Conservation (phyloP, 176 grass and related monocot species). For the Hordeum marinum region DNA sequence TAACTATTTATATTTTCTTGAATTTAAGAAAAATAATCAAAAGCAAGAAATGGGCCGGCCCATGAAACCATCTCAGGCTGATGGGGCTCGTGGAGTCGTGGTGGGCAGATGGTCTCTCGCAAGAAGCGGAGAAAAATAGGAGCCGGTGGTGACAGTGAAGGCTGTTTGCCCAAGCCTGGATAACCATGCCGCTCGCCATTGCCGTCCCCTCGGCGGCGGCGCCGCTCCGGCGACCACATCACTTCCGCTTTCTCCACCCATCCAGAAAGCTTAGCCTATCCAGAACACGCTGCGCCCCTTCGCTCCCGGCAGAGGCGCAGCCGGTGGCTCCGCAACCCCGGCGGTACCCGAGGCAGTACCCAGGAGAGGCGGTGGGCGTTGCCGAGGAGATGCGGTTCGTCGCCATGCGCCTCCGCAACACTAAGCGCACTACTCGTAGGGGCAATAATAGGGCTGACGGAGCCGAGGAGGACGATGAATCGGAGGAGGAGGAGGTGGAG, state of each 20-base stretch:
- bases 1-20: too few species aligned
- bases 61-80: too few species aligned
- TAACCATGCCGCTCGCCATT: conserved; percentile 41
- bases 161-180: conserved; percentile 1
- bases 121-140: too few species aligned
- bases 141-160: neutral
- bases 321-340: conserved; percentile 12
- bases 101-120: too few species aligned
- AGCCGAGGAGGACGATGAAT: neutral
- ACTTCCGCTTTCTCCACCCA: neutral
- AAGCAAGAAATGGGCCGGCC: too few species aligned
- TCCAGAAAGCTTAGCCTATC: conserved; percentile 23
- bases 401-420: conserved; percentile 79
- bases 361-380: conserved; percentile 73
- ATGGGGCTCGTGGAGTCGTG: too few species aligned
- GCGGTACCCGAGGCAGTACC: conserved; percentile 49
- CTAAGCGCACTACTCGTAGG: conserved; percentile 33
- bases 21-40: too few species aligned
- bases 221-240: neutral
- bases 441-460: neutral
- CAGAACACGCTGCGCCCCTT: conserved; percentile 34
- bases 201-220: conserved; percentile 13
- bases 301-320: neutral
- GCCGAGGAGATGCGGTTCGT: conserved; percentile 95
- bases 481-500: neutral